Evolutionary conservation across 208 protist genomes (phyloP).

Genomic region (Strigomonas galati): DNA sequence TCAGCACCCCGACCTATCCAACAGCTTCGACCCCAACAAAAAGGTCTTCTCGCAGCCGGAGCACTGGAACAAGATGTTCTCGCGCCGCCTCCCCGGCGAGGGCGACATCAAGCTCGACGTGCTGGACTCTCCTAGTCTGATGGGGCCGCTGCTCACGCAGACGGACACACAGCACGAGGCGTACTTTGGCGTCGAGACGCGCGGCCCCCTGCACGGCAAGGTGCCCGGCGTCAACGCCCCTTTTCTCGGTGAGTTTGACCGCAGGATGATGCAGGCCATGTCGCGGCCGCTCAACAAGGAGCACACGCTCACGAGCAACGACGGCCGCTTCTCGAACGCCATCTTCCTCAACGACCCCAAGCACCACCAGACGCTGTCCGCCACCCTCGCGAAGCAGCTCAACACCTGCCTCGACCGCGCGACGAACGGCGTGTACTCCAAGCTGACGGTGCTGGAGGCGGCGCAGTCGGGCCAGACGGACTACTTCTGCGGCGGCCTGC

Average conservation of each 20-base stretch:
- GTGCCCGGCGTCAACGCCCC: slow-evolving; percentile 85
- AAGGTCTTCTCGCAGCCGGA: slow-evolving; percentile 83
- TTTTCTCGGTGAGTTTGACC: slow-evolving; percentile 83
- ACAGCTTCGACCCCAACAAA: slow-evolving; percentile 73
- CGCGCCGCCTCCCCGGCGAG: slow-evolving; percentile 79
- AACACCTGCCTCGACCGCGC: slow-evolving; percentile 60
- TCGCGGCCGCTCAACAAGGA: slow-evolving; percentile 68
- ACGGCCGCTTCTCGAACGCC: slow-evolving; percentile 85
- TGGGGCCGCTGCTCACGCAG: slow-evolving; percentile 72
- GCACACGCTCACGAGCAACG: slow-evolving; percentile 75
- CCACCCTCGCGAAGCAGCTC: slow-evolving; percentile 61
- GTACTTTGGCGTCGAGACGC: slow-evolving; percentile 71
- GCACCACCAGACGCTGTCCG: slow-evolving; percentile 71
- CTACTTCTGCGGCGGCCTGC: slow-evolving; percentile 82
- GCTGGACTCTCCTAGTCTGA: slow-evolving; percentile 62
- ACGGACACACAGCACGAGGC: slow-evolving; percentile 56
- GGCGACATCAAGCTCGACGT: slow-evolving; percentile 70
- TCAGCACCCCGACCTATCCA: slow-evolving; percentile 52
- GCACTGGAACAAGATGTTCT: slow-evolving; percentile 91
- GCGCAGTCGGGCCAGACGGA: slow-evolving; percentile 88
- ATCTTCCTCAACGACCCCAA: slow-evolving; percentile 86
- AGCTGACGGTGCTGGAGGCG: slow-evolving; percentile 82
- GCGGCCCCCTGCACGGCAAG: slow-evolving; percentile 56
- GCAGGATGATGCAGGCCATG: slow-evolving; percentile 90
- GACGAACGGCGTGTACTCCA: slow-evolving; percentile 85